Conservation (phyloP, 1,284 basidiomycete genomes). For the Malassezia obtusa region DNA sequence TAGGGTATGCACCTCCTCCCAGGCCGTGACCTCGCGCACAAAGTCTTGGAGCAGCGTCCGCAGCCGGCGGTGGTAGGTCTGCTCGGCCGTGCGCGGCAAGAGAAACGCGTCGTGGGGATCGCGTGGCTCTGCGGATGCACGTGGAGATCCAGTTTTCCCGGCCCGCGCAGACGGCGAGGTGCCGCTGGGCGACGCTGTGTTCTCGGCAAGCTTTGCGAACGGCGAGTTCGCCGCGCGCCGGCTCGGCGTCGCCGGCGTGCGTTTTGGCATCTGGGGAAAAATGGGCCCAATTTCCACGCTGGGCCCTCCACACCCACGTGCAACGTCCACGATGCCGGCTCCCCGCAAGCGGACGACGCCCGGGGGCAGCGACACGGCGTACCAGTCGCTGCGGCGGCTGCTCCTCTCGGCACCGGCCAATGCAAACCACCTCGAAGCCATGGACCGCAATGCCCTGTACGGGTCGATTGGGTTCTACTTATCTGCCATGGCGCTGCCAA, state of each 20-base stretch:
- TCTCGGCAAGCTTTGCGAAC: slow-evolving; percentile 22
- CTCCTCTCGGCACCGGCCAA: slow-evolving; percentile 32
- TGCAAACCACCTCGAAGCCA: slow-evolving; percentile 30
- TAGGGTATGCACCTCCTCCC: slow-evolving; percentile 35
- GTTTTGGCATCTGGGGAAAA: slow-evolving; percentile 5
- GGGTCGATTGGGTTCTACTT: slow-evolving; percentile 40
- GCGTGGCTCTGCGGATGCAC: neutral
- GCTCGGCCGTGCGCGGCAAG: slow-evolving; percentile 28
- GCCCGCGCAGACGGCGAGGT: neutral
- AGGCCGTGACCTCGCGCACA: slow-evolving; percentile 21
- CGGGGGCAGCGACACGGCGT: slow-evolving; percentile 25
- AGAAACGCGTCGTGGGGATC: slow-evolving; percentile 17
- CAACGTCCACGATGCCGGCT: neutral
- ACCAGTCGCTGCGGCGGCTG: slow-evolving; percentile 33
- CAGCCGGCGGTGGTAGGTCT: slow-evolving; percentile 32
- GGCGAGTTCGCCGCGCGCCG: slow-evolving; percentile 12
- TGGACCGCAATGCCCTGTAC: slow-evolving; percentile 31
- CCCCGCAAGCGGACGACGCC: neutral
- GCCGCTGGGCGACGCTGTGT: neutral
- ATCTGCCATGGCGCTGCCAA: slow-evolving; percentile 27
- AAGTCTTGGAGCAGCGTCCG: slow-evolving; percentile 26
- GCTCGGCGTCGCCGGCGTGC: slow-evolving; percentile 4
- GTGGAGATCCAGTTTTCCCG: neutral
- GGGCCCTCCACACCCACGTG: neutral
- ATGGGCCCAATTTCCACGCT: neutral